Base-by-base conservation (phyloP, 352 stramenopile species). In the Phytophthora vignae region DNA sequence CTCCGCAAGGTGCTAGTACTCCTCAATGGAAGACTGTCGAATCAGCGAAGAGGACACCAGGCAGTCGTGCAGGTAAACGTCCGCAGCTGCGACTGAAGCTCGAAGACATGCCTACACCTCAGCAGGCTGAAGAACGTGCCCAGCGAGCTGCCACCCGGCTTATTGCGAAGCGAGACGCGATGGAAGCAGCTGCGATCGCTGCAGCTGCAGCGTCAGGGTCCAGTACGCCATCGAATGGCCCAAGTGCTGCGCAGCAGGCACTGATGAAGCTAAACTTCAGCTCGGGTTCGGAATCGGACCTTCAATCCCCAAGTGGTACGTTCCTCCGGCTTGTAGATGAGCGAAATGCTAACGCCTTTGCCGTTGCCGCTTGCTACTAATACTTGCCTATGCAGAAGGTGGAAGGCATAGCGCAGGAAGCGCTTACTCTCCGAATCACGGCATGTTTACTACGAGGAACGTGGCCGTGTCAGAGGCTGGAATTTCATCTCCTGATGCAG, bases 361-460 rank as follows among this genome's bases (percentile, higher is more conserved):
- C 48, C n/a, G 53, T 2, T 8, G n/a, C 22, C 25, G 29, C 54
- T 50, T 70, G 19, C 40, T 49, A 5, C 21, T 49, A 19, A 49
- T 21, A 49, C 14, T 42, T 42, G 22, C 56, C 64, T 17, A 46
- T 73, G 48, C 52, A 88, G 77, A 88, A 50, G 60, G 71, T 63
- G 87, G 76, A 17, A 74, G 90, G 0, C 84, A 91, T 67, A 95
- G 90, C 54, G 80, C 70, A 33, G 84, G 87, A n/a, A 95, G 90
- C 64, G 87, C 88, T 29, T 96, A 95, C 67, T 96, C 90, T 50
- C 90, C 90, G 1, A 96, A 94, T 68, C 86, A 94, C 48, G 90
- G 90, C 44, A 94, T 93, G 85, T 95, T 96, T 31, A 96, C 88
- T 12, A 96, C 88, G 2, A 93, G 88, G 54, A 94, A 79, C 40